Percentiles rank a stretch among this genome's conserved stretches.
phyloP scores from a whole-genome alignment of 2,329 filamentous ascomycete species.

The Fusarium succisae region DNA sequence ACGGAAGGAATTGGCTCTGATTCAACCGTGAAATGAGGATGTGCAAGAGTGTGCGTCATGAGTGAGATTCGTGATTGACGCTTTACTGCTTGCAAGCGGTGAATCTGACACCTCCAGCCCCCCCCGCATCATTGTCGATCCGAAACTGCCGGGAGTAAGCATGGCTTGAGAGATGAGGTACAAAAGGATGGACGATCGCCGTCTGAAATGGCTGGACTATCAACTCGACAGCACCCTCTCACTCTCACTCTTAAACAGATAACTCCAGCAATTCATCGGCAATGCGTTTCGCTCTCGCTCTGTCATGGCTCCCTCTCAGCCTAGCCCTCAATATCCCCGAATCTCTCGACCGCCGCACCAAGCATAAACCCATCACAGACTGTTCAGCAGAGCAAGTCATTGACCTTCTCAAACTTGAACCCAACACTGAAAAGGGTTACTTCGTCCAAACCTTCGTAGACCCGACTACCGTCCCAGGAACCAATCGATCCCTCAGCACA shows the following conservation, averaged over 20 bases:
- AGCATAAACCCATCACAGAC: not conserved
- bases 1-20: not conserved
- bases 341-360: not conserved
- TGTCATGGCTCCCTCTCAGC: constrained; percentile 1
- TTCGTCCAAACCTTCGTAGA: constrained; percentile 59
- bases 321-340: constrained; percentile 5
- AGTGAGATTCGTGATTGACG: not conserved
- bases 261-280: not conserved
- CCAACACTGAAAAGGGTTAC: constrained; percentile 60
- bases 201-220: not conserved
- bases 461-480: constrained; percentile 32
- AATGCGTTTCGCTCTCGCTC: not conserved
- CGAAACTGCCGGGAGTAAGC: constrained; percentile 3
- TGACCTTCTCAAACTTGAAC: constrained; percentile 51
- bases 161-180: not conserved
- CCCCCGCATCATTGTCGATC: constrained; percentile 1
- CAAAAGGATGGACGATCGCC: not conserved
- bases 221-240: fast-evolving
- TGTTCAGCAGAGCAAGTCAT: constrained; percentile 55
- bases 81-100: not conserved
- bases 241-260: too few relatives aligned
- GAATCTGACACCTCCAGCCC: constrained; percentile 9
- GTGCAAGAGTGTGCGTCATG: constrained; percentile 1
- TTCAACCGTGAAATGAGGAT: not conserved
- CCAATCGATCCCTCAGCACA: constrained; percentile 55